Evolutionary conservation across 371 early-diverging fungal genomes (phyloP).

Genomic region (Syncephalastrum sp.): DNA sequence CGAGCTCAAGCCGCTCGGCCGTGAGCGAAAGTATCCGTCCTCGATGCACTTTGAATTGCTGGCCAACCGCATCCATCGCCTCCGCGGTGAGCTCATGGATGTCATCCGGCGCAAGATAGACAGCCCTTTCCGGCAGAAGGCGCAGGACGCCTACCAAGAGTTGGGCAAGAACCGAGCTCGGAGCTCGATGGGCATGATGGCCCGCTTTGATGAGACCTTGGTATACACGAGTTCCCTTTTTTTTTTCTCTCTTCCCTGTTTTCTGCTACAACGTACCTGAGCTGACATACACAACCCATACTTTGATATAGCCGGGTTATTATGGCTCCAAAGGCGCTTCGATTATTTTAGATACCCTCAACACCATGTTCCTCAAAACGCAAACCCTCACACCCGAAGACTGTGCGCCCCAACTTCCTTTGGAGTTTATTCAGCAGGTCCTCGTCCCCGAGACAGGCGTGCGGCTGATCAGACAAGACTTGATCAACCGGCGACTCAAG

Average conservation of each 20-base stretch:
- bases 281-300: too few relatives aligned
- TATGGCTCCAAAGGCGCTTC: conserved; percentile 59
- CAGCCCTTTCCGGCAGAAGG: conserved; percentile 37
- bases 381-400: conserved; percentile 28
- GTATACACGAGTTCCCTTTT: conserved; percentile 9
- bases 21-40: conserved; percentile 33
- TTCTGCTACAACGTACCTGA: too few relatives aligned
- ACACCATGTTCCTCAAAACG: conserved; percentile 33
- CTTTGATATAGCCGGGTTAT: conserved; percentile 53
- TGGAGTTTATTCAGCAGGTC: conserved; percentile 63
- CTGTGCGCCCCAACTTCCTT: conserved; percentile 45
- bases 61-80: conserved; percentile 21
- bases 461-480: conserved; percentile 55
- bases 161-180: conserved; percentile 49
- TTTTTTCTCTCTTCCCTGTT: too few relatives aligned
- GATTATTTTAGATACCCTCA: conserved; percentile 40
- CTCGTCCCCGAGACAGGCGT: conserved; percentile 60
- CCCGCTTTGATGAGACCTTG: conserved; percentile 37
- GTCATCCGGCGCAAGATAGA: conserved; percentile 29
- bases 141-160: conserved; percentile 35
- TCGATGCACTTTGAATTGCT: conserved; percentile 43
- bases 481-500: conserved; percentile 7
- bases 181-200: conserved; percentile 39
- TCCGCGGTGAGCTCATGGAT: conserved; percentile 28
- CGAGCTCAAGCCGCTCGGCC: conserved; percentile 43